phyloP scores from a whole-genome alignment of 2,329 filamentous ascomycete species.

The Chlorencoelia australis region DNA sequence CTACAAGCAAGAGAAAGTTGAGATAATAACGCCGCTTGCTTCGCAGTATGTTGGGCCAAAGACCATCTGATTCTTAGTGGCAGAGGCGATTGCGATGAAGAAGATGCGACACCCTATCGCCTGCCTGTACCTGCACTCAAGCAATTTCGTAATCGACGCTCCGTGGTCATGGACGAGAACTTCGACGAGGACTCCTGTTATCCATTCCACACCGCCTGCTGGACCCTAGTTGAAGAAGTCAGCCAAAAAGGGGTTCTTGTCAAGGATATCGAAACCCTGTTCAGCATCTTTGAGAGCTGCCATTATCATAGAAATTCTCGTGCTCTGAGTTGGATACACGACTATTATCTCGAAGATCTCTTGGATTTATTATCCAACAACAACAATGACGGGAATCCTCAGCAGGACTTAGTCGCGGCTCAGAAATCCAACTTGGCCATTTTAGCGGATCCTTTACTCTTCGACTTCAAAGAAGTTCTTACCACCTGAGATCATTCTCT shows the following conservation, averaged over 20 bases:
- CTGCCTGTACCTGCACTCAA: slow-evolving; percentile 1
- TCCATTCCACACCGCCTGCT: slow-evolving; percentile 7
- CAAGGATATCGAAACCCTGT: slow-evolving; percentile 3
- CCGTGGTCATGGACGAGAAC: background rate
- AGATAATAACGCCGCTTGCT: slow-evolving; percentile 1
- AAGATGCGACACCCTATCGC: slow-evolving; percentile 1
- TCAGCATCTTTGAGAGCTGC: slow-evolving; percentile 7
- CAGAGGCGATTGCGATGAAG: slow-evolving; percentile 3
- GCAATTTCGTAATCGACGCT: slow-evolving; percentile 4
- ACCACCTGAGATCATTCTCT: slow-evolving; percentile 5
- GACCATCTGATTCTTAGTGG: slow-evolving; percentile 2
- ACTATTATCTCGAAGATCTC: slow-evolving; percentile 7
- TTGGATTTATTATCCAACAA: background rate
- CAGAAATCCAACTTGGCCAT: slow-evolving; percentile 2
- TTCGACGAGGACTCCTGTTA: slow-evolving; percentile 6
- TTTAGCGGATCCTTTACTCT: slow-evolving; percentile 5
- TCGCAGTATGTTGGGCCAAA: slow-evolving; percentile 4
- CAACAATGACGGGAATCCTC: background rate
- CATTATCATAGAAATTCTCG: slow-evolving; percentile 6
- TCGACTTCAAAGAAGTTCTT: slow-evolving; percentile 2
- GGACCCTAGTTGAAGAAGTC: slow-evolving; percentile 5
- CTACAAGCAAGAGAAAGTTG: background rate
- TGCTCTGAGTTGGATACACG: slow-evolving; percentile 6
- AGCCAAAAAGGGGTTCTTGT: background rate
- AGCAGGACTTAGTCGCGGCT: slow-evolving; percentile 3